Base-by-base conservation (phyloP, 192 early-diverging fungal genomes). In the Coemansia sp. region DNA sequence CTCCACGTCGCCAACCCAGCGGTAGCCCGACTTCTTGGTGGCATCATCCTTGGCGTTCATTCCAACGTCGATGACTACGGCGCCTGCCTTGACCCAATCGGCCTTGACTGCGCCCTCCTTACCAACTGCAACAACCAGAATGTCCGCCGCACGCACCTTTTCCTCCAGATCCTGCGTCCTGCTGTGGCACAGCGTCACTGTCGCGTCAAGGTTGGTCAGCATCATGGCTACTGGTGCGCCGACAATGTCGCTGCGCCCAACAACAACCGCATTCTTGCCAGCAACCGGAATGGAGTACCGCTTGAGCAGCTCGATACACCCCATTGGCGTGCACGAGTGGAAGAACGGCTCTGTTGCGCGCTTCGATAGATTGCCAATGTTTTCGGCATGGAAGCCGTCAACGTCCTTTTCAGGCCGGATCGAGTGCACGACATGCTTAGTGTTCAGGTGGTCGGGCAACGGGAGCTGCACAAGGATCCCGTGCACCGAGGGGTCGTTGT, bases 191-290 rank as follows among this genome's bases (percentile, higher is more conserved):
- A 99, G 81, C 7, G 95, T 98, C 45, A 97, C 94, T 3, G 97
- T 99, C 12, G 95, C 94, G 77, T 99, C 86, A 54, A 80, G 77
- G 55, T 85, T 79, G 44, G 88, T 91, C 42, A 99, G 86, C 65
- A 99, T 84, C 71, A 89, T 85, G 42, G 93, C 87, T 6, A 96
- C 86, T 0, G 97, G 97, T 22, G 93, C 60, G 71, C 89, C 86
- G 16, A 99, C 97, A 78, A 99, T 94, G 81, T 99, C 97, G 85
- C 92, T 94, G 61, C 97, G 92, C 13, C 97, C 97, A 49, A 99
- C 83, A 16, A 99, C 97, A n/a, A 95, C 95, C 5, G 97, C 97
- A 19, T 78, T 74, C 75, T 94, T 94, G 51, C 96, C 95, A 22
- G 81, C 85, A n/a, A 95, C 73, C 37, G 89, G 71, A 19, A 96